Percentiles rank a stretch among this genome's conserved stretches.
phyloP scores from a whole-genome alignment of 495 filamentous ascomycete genomes.

The Neurospora sp. region DNA sequence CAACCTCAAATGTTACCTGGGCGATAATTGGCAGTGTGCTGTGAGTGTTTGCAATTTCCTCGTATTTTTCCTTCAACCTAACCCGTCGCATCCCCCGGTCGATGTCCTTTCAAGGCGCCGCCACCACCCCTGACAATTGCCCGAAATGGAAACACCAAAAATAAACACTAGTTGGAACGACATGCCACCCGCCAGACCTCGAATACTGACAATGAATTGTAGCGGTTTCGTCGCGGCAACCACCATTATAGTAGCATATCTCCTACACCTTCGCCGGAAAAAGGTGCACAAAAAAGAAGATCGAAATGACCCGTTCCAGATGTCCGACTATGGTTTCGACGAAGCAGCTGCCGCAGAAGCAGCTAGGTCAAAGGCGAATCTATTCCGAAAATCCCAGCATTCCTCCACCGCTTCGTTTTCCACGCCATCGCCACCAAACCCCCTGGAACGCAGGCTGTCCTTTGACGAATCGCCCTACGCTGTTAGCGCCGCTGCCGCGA shows the following conservation, averaged over 20 bases:
- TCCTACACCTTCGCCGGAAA: constrained; percentile 15
- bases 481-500: neutral
- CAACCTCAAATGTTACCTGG: constrained; percentile 13
- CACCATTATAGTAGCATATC: constrained; percentile 1
- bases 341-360: constrained; percentile 3
- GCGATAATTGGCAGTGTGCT: constrained; percentile 16
- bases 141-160: neutral
- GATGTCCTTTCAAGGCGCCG: neutral
- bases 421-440: neutral
- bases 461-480: neutral
- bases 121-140: neutral
- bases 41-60: constrained; percentile 8
- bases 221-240: neutral
- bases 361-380: neutral
- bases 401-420: neutral
- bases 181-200: neutral
- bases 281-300: constrained; percentile 19
- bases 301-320: constrained; percentile 14
- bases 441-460: neutral
- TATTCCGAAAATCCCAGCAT: neutral
- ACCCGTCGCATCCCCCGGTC: neutral
- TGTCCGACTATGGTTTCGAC: constrained; percentile 20
- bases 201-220: neutral
- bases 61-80: neutral
- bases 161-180: neutral